Evolutionary conservation across 805 yeast genomes (phyloP), one percentile per base, ranked within the genome.

Genomic region (Yarrowia divulgata): DNA sequence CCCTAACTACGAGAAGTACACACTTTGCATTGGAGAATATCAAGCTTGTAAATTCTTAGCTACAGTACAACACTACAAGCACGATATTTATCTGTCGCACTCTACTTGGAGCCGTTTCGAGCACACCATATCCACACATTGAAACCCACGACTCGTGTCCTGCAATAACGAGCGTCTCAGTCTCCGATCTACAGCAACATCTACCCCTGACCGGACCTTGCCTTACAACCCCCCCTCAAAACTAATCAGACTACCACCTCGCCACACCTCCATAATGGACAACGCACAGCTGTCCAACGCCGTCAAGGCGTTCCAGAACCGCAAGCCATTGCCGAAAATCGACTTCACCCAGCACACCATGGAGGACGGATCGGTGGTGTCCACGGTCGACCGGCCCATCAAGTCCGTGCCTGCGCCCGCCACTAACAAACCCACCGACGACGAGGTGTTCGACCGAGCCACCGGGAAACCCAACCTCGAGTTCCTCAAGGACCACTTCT

Each of bases 401-500:
- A 77, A 80, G 69, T 77, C 80, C 23, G 93, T 93, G 4, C 81
- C 84, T 0, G 87, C 93, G 1, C 93, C 97, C 0, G 90, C 90
- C 0, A 78, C 86, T 9, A 78, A 79, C 57, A 81, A 81, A 18
- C 97, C 97, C 0, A 77, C 84, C 0, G 91, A 93, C 75, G 84
- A 80, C 5, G 87, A 90, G 75, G 81, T 94, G 18, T 94, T 92
- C 74, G 77, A 77, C 49, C 78, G 80, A 3, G 82, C 83, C 68
- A 93, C 91, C 1, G 73, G 73, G 32, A 79, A 86, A 70, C 98
- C 98, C 12, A 86, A 92, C 75, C 84, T 87, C 73, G 86, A 80
- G 50, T 90, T 90, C 74, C 78, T 95, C 69, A 87, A 85, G 72
- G 84, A 87, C 34, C 97, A 92, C 79, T 90, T 93, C 73, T 80